A percentile compares a stretch with the other conserved stretches of the same genome.
These are phyloP conservation scores for Artemisia tridentata DNA, from an alignment of 129 eudicot genomes.

Conservation along the genomic window DNA sequence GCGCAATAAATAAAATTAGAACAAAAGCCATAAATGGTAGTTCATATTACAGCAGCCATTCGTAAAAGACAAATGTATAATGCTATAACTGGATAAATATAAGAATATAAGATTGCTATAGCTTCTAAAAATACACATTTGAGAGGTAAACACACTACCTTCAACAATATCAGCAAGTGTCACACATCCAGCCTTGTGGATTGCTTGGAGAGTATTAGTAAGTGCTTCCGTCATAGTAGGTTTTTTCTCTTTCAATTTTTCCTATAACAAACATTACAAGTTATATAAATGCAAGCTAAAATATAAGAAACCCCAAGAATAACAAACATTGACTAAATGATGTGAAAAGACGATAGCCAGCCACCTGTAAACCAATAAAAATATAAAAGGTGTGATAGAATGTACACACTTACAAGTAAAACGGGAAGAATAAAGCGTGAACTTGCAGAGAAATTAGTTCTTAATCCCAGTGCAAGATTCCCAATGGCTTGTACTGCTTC, in stretches of 20 bases:
- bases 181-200: constrained; percentile 90
- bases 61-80: neutral
- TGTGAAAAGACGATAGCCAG: constrained; percentile 9
- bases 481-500: constrained; percentile 97
- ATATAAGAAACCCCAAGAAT: neutral
- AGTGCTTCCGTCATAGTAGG: constrained; percentile 86
- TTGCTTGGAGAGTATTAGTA: constrained; percentile 84
- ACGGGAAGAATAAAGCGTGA: constrained; percentile 81
- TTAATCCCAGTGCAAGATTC: constrained; percentile 85
- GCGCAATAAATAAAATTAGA: neutral
- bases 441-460: constrained; percentile 78
- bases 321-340: neutral
- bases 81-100: too few relatives aligned
- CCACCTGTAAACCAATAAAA: neutral
- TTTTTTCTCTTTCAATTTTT: constrained; percentile 98
- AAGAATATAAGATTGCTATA: too few relatives aligned
- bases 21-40: neutral
- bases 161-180: constrained; percentile 82
- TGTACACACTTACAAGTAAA: constrained; percentile 69
- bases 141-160: constrained; percentile 42
- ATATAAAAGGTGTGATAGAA: neutral
- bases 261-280: constrained; percentile 42
- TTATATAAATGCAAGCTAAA: neutral
- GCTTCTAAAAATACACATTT: neutral
- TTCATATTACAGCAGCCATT: neutral